Base-by-base conservation (phyloP, 2,329 filamentous ascomycete species). In the Ophiostoma perfectum region DNA sequence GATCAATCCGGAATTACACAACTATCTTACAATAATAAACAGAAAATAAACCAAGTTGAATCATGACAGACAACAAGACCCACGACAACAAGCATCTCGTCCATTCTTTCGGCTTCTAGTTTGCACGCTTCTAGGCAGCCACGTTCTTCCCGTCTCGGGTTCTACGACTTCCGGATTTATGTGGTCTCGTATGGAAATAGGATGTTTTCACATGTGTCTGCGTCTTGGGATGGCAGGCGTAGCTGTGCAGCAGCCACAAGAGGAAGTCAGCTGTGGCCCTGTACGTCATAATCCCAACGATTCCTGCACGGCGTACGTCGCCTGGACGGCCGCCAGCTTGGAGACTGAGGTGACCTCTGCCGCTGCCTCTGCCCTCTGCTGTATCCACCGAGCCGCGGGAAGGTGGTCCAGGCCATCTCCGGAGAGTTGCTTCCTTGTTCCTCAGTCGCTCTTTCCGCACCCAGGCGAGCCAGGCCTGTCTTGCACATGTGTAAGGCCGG, bases 361-460 rank as follows among this genome's bases (percentile, higher is more conserved):
- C 58, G 7, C 38, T 42, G 36, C 9, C 12, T 27, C 27, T 58
- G 18, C 8, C 8, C 5, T 11, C 52, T 9, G 5, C 6, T 18
- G 58, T 8, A 60, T 14, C 55, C 55, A 60, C 55, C 18, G 1
- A 6, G 55, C 27, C 27, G 12, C 8, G 9, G 55, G 6, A 27
- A 4, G 39, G 27, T 36, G 11, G 63, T 47, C 42, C 63, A 64
- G 63, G 47, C 63, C 63, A 64, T 44, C 63, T 27, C 63, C 63
- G 63, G 39, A 47, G 63, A 63, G 38, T 63, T n/a, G 39, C 39
- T 63, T 63, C 60, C 60, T 63, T 60, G 42, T 42, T 3, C 60
- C 36, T 14, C 27, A 27, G 55, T 60, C 38, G 55, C 27, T 36
- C 55, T 18, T 60, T 38, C 55, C n/a, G 12, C 18, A 60, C 27